These are phyloP conservation scores for Aurantiochytrium sp. DNA, from an alignment of 108 stramenopile genomes.

Conservation along the genomic window DNA sequence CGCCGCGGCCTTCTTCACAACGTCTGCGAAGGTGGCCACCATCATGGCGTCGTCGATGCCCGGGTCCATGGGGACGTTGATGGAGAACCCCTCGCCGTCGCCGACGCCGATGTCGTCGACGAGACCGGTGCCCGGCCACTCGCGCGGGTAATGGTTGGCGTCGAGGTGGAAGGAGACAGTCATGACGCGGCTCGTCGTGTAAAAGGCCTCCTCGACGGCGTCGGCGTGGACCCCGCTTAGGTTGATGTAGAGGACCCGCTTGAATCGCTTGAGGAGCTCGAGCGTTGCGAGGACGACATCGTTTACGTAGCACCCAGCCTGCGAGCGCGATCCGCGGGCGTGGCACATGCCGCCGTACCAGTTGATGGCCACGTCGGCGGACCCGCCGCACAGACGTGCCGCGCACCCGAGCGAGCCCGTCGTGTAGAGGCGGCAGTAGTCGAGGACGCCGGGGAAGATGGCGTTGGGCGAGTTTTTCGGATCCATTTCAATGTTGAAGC, in stretches of 20 bases:
- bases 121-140: conserved; percentile 25
- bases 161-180: conserved; percentile 55
- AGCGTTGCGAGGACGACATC: conserved; percentile 74
- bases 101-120: not conserved
- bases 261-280: conserved; percentile 53
- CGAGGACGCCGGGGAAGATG: conserved; percentile 42
- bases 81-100: not conserved
- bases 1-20: not conserved
- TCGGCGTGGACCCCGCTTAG: conserved; percentile 78
- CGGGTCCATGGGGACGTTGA: conserved; percentile 23
- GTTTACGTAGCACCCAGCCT: conserved; percentile 78
- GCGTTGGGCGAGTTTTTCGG: not conserved
- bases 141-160: not conserved
- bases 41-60: not conserved
- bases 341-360: conserved; percentile 79
- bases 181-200: conserved; percentile 49
- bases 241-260: conserved; percentile 72
- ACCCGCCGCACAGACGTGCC: conserved; percentile 46
- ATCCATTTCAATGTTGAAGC: not conserved
- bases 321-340: conserved; percentile 66
- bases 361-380: conserved; percentile 67
- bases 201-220: conserved; percentile 67
- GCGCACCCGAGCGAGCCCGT: conserved; percentile 59
- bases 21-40: not conserved
- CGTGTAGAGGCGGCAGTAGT: conserved; percentile 63